Percentiles rank a stretch among this genome's conserved stretches.
phyloP scores from a whole-genome alignment of 306 rosid species.

The Rosa lucieae region DNA sequence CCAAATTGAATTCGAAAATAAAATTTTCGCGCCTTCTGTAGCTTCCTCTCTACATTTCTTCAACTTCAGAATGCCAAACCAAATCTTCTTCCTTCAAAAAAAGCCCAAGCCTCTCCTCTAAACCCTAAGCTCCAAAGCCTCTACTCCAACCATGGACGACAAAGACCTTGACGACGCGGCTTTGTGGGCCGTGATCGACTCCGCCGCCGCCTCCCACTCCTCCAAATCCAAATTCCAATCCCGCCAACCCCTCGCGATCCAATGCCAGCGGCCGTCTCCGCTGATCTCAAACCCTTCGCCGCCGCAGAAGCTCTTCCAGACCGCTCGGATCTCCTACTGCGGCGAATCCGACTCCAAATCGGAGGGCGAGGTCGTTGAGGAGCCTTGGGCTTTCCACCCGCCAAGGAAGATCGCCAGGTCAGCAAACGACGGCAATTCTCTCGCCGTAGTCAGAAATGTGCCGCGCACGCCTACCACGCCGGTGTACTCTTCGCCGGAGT shows the following conservation, averaged over 20 bases:
- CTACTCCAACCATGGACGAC: constrained; percentile 57
- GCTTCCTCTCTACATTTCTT: neutral
- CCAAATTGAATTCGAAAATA: neutral
- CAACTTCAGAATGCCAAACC: neutral
- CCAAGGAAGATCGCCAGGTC: constrained; percentile 61
- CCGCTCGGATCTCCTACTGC: constrained; percentile 26
- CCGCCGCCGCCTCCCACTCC: constrained; percentile 67
- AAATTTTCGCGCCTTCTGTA: neutral
- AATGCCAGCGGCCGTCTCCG: constrained; percentile 24
- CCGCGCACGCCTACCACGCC: constrained; percentile 40
- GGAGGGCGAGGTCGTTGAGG: constrained; percentile 64
- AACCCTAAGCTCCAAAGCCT: constrained; percentile 13
- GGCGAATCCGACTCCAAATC: constrained; percentile 19
- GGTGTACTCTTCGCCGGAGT: constrained; percentile 48
- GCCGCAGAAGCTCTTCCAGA: constrained; percentile 33
- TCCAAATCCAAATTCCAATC: constrained; percentile 52
- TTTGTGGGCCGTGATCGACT: constrained; percentile 88
- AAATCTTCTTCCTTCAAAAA: neutral
- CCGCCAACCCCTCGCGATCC: constrained; percentile 46
- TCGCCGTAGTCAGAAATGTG: constrained; percentile 46
- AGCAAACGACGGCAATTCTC: constrained; percentile 49
- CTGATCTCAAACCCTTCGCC: constrained; percentile 50
- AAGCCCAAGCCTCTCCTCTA: neutral
- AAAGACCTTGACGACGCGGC: constrained; percentile 88
- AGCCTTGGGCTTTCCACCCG: constrained; percentile 62